phyloP scores from a whole-genome alignment of 2,329 filamentous ascomycete species.

The Fusarium sororula region DNA sequence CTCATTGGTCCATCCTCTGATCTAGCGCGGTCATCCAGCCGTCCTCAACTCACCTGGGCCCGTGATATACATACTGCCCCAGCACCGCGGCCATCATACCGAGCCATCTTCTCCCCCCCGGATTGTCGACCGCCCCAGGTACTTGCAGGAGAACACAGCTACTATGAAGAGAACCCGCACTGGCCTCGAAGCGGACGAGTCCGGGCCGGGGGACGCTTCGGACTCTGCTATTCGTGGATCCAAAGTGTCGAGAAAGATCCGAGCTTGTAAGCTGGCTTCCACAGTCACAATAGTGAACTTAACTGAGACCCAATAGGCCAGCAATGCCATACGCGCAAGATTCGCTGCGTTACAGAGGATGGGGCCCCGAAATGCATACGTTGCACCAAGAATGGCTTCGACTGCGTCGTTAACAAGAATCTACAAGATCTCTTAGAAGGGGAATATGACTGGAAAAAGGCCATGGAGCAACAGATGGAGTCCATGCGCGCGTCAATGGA shows the following conservation, averaged over 20 bases:
- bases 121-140: not conserved
- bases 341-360: not conserved
- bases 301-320: not conserved
- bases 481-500: not conserved
- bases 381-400: not conserved
- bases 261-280: not conserved
- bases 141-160: not conserved
- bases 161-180: not conserved
- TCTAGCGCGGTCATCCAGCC: not conserved
- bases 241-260: not conserved
- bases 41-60: rapidly evolving
- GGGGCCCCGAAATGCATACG: not conserved
- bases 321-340: not conserved
- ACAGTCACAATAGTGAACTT: not conserved
- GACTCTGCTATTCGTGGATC: not conserved
- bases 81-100: not conserved
- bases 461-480: not conserved
- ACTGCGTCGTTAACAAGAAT: not conserved
- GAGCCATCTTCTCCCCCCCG: not conserved
- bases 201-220: not conserved
- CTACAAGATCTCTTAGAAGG: not conserved
- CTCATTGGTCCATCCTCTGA: not conserved
- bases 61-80: not conserved
- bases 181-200: not conserved
- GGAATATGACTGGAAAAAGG: not conserved